Percentiles rank a stretch among this genome's conserved stretches.
Evolutionary conservation across 768 basidiomycete species (phyloP).

Genomic region (Mycena alexandri): DNA sequence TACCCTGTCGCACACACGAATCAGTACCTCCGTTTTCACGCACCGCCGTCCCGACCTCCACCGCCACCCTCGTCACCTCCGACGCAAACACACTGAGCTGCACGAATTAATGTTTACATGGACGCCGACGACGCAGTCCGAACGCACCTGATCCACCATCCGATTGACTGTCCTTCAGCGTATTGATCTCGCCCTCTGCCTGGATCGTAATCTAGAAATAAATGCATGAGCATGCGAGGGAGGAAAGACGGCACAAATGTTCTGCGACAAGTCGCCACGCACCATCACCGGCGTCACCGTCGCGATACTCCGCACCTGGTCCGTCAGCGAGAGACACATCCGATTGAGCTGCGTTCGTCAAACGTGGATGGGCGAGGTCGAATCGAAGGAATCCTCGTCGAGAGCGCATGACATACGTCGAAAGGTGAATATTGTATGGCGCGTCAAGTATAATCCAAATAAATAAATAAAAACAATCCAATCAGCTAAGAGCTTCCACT

Average conservation of each 20-base stretch:
- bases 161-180: conserved; percentile 81
- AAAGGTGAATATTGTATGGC: too few relatives aligned
- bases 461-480: too few relatives aligned
- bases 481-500: too few relatives aligned
- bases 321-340: conserved; percentile 68
- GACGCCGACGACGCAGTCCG: too few relatives aligned
- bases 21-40: too few relatives aligned
- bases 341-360: conserved; percentile 55
- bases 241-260: too few relatives aligned
- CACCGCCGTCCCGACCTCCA: conserved; percentile 35
- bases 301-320: conserved; percentile 82
- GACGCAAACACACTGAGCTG: conserved; percentile 35
- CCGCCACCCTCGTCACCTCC: conserved; percentile 34
- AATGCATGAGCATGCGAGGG: too few relatives aligned
- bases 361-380: too few relatives aligned
- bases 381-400: too few relatives aligned
- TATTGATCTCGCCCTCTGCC: conserved; percentile 83
- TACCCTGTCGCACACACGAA: conserved; percentile 69
- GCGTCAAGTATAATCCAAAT: too few relatives aligned
- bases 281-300: conserved; percentile 86
- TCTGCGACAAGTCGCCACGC: conserved; percentile 79
- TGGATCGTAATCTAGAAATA: conserved; percentile 69
- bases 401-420: too few relatives aligned
- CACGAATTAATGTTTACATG: too few relatives aligned
- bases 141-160: conserved; percentile 38